Evolutionary conservation across 441 rosid genomes (phyloP), one percentile per base, ranked within the genome.

Genomic region (Jatropha multifida): DNA sequence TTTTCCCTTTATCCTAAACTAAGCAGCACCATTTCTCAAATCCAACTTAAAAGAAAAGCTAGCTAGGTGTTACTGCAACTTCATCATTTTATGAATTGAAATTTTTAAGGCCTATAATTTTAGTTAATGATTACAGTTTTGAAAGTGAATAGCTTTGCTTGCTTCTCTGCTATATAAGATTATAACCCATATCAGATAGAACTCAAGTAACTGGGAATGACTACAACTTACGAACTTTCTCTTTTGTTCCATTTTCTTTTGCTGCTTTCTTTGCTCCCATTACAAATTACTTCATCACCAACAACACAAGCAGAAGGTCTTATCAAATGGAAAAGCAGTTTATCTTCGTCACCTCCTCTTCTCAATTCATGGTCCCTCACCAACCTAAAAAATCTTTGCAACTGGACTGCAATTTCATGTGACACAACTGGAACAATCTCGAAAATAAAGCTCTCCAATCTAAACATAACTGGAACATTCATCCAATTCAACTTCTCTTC

Each of bases 241-340:
- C 78, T 81, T 77, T 77, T 78, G 23, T 42, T 77, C 61, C 77
- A 59, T 26, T 2, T 81, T 40, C 42, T 83, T 14, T 61, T 26
- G 13, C 4, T 81, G 3, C 72, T 81, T 52, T 71, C 69, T 46
- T 69, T 78, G 26, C 81, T 88, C 78, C 83, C 88, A n/a, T 40
- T 74, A 49, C 72, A 62, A 78, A 68, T 71, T 72, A 73, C 77
- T 0, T 74, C 87, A 55, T 83, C 89, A 7, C 83, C 85, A 68
- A 79, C 72, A 76, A 55, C 79, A 7, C 92, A 90, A 81, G 92
- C 90, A 11, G 80, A 81, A 72, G 92, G 90, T 75, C 91, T 90
- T 23, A 27, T 87, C 78, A 78, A 56, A 71, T 90, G 90, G 88
- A 88, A 83, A 81, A 71, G 64, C 83, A 79, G 66, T 74, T 73